phyloP scores from a whole-genome alignment of 306 rosid genomes.

The Adenanthera pavonina region DNA sequence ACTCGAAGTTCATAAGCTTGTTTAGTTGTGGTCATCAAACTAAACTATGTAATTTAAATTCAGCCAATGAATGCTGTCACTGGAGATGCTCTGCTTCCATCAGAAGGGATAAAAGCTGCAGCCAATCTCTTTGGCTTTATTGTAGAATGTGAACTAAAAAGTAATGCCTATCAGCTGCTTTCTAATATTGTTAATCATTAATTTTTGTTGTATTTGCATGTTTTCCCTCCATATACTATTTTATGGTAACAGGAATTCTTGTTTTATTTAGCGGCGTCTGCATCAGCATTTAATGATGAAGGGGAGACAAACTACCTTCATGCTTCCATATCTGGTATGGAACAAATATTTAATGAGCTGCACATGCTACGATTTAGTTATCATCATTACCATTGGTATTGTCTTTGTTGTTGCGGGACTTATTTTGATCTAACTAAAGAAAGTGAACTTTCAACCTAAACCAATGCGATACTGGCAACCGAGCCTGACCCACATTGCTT shows the following conservation, averaged over 20 bases:
- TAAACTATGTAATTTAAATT: constrained; percentile 37
- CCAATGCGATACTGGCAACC: constrained; percentile 31
- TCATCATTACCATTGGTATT: constrained; percentile 9
- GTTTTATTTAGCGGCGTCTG: constrained; percentile 71
- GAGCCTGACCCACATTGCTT: constrained; percentile 25
- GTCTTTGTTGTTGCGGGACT: constrained; percentile 22
- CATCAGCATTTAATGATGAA: constrained; percentile 78
- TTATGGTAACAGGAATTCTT: constrained; percentile 37
- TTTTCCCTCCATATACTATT: constrained; percentile 29
- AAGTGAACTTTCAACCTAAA: constrained; percentile 13
- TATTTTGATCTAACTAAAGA: constrained; percentile 29
- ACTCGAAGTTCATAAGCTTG: constrained; percentile 17
- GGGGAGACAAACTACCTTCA: constrained; percentile 72
- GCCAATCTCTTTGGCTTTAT: constrained; percentile 80
- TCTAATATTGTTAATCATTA: constrained; percentile 30
- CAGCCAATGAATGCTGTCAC: constrained; percentile 73
- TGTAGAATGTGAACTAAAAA: constrained; percentile 83
- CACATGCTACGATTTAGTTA: constrained; percentile 15
- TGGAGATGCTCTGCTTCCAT: constrained; percentile 68
- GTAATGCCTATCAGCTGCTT: constrained; percentile 48
- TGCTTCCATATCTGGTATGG: constrained; percentile 83
- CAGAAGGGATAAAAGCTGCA: constrained; percentile 79
- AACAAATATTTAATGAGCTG: constrained; percentile 37
- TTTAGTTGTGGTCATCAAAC: constrained; percentile 37
- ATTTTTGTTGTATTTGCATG: constrained; percentile 32